Evolutionary conservation across 306 rosid species (phyloP).

Genomic region (Cercis canadensis): DNA sequence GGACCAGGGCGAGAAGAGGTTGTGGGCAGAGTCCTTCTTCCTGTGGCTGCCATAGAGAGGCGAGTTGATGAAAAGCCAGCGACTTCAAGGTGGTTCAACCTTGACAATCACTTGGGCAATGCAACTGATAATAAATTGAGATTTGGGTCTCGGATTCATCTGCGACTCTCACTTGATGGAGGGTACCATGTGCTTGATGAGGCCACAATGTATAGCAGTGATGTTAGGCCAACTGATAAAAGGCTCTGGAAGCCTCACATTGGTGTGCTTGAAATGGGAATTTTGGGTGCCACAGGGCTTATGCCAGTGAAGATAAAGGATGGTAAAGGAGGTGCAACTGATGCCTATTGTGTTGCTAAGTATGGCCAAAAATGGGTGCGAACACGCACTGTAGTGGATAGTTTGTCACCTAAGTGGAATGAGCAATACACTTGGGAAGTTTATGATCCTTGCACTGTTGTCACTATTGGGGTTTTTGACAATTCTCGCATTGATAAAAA

Average conservation of each 20-base stretch:
- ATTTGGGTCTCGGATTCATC: constrained; percentile 65
- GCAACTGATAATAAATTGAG: constrained; percentile 50
- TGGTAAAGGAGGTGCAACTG: constrained; percentile 61
- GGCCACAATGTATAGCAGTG: constrained; percentile 68
- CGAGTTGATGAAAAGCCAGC: constrained; percentile 57
- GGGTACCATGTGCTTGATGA: constrained; percentile 75
- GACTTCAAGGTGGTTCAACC: constrained; percentile 65
- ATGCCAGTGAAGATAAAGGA: constrained; percentile 68
- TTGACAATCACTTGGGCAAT: constrained; percentile 45
- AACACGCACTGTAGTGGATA: constrained; percentile 53
- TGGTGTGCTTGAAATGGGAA: constrained; percentile 70
- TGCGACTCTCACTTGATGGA: constrained; percentile 64
- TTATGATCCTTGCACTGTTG: constrained; percentile 57
- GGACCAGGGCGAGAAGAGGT: constrained; percentile 56
- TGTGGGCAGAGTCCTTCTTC: constrained; percentile 53
- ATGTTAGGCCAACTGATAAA: constrained; percentile 67
- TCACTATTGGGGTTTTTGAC: constrained; percentile 57
- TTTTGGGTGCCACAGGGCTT: constrained; percentile 69
- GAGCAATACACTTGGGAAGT: constrained; percentile 65
- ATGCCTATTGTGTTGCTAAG: constrained; percentile 57
- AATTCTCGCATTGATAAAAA: constrained; percentile 50
- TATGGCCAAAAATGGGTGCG: constrained; percentile 62
- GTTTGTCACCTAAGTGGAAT: constrained; percentile 58
- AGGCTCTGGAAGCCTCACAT: constrained; percentile 68
- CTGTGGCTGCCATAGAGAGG: constrained; percentile 50